A percentile compares a stretch with the other conserved stretches of the same genome.
Conservation (phyloP, 2,329 filamentous ascomycete species). For the Aspergillus sp. region DNA sequence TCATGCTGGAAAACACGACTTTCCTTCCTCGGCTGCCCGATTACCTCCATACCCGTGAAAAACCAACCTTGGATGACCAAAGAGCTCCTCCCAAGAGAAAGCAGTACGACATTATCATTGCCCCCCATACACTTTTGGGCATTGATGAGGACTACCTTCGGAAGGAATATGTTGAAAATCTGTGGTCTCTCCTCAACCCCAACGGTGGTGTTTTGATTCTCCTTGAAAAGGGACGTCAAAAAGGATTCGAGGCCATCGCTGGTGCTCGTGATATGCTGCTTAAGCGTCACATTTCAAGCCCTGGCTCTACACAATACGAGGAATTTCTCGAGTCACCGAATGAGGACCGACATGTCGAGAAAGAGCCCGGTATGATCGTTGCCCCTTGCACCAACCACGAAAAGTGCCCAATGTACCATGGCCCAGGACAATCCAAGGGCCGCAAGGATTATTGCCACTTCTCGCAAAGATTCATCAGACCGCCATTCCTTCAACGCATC, state of each 20-base stretch:
- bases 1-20: slow-evolving; percentile 78
- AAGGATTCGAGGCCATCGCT: slow-evolving; percentile 88
- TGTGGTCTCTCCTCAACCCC: slow-evolving; percentile 81
- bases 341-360: slow-evolving; percentile 28
- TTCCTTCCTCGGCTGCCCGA: slow-evolving; percentile 91
- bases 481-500: slow-evolving; percentile 73
- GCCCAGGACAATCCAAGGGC: slow-evolving; percentile 63
- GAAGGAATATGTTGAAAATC: slow-evolving; percentile 74
- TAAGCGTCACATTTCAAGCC: slow-evolving; percentile 64
- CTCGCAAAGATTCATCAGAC: slow-evolving; percentile 79
- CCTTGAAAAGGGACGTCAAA: slow-evolving; percentile 84
- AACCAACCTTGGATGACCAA: slow-evolving; percentile 55
- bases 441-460: slow-evolving; percentile 92
- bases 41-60: slow-evolving; percentile 62
- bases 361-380: slow-evolving; percentile 60
- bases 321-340: slow-evolving; percentile 27
- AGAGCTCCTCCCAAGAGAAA: slow-evolving; percentile 59
- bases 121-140: slow-evolving; percentile 75
- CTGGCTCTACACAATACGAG: slow-evolving; percentile 44
- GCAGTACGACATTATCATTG: slow-evolving; percentile 83
- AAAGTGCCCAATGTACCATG: slow-evolving; percentile 81
- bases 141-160: slow-evolving; percentile 71
- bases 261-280: slow-evolving; percentile 76
- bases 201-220: slow-evolving; percentile 82
- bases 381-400: slow-evolving; percentile 78